Evolutionary conservation across 768 basidiomycete species (phyloP).

Genomic region (Lentinula boryana): DNA sequence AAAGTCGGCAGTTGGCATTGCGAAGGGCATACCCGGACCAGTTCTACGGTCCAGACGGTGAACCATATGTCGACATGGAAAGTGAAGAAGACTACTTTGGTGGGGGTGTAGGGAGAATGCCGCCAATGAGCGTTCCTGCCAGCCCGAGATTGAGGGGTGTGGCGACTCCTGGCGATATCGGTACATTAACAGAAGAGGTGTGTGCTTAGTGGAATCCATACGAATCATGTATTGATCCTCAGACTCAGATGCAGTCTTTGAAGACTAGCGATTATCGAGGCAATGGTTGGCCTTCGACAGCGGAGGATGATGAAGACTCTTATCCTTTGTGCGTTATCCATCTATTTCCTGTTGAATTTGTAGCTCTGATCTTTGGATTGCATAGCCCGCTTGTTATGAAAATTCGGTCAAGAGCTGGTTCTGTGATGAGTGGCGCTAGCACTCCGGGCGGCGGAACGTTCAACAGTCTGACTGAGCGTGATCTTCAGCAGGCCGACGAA

Average conservation of each 20-base stretch:
- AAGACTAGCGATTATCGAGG: conserved; percentile 78
- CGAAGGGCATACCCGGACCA: conserved; percentile 93
- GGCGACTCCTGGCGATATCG: conserved; percentile 92
- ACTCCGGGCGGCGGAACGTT: conserved; percentile 84
- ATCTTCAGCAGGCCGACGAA: conserved; percentile 82
- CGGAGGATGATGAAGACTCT: conserved; percentile 76
- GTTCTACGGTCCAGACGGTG: conserved; percentile 60
- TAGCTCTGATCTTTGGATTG: conserved; percentile 6
- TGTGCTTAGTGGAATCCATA: neutral
- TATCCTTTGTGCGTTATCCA: conserved; percentile 73
- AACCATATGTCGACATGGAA: conserved; percentile 24
- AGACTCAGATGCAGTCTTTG: conserved; percentile 73
- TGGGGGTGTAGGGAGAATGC: conserved; percentile 61
- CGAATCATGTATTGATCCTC: neutral
- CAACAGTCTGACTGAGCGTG: conserved; percentile 80
- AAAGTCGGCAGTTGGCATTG: conserved; percentile 87
- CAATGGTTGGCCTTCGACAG: conserved; percentile 2
- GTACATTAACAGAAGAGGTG: conserved; percentile 85
- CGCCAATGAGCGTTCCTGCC: conserved; percentile 75
- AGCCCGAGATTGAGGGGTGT: conserved; percentile 82
- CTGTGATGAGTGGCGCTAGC: conserved; percentile 64
- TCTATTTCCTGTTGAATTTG: neutral
- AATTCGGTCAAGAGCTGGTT: conserved; percentile 76
- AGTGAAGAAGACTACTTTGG: conserved; percentile 42
- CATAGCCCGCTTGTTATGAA: conserved; percentile 84